Base-by-base conservation (phyloP, 2,329 filamentous ascomycete species). In the Neodidymelliopsis sp. region DNA sequence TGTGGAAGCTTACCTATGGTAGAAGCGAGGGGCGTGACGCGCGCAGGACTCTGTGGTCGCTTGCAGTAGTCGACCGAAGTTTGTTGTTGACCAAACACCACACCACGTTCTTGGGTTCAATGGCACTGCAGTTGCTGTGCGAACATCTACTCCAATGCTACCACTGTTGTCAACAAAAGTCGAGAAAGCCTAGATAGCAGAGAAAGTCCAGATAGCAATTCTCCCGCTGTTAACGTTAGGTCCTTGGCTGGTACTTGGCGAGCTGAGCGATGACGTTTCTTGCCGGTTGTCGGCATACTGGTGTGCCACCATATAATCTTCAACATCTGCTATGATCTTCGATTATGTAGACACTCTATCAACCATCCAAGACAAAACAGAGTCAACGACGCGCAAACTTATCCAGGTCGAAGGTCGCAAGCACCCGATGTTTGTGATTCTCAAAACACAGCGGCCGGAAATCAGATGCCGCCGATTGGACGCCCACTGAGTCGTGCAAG, bases 1-100 rank as follows among this genome's bases (percentile, higher is more conserved):
- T 45, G 33, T 52, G 29, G 44, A 60, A 54, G 57, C 57, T 59
- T 60, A n/a, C n/a, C n/a, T n/a, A n/a, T n/a, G n/a, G n/a, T n/a
- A 44, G 47, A 37, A 44, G 25, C 31, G 45, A 55, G 40, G 56
- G 49, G 57, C 46, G 54, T 45, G 46, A 41, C 11, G 41, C 29
- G 35, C 42, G 37, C 45, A 50, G 38, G 31, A 33, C 20, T 45
- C 31, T 18, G 25, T 35, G 35, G 35, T 50, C 48, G 40, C 27
- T 45, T 41, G 37, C 34, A 22, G 42, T 44, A 35, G 42, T 30
- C 13, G 28, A 36, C 33, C 48, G 35, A 12, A 25, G 12, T 53
- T 41, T 16, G 28, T 20, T 50, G 3, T 40, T 22, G 24, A 29
- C 13, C n/a, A 8, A 39, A 31, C n/a, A n/a, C 47, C 29, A n/a